Percentiles rank a stretch among this genome's conserved stretches.
phyloP scores from a whole-genome alignment of 768 basidiomycete genomes.

The Paxillus involutus region DNA sequence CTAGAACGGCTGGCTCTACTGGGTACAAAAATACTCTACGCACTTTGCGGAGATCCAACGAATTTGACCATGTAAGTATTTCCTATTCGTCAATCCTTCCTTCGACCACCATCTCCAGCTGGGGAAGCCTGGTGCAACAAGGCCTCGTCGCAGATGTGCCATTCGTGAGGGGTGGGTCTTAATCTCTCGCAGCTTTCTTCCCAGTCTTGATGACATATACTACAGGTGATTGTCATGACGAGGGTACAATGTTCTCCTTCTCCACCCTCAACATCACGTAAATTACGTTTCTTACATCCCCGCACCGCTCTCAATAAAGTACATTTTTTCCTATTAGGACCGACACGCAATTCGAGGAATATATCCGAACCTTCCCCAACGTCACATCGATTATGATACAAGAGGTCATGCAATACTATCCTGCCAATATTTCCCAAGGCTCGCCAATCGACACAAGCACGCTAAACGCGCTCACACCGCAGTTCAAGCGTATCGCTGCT shows the following conservation, averaged over 20 bases:
- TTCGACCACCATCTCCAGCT: too few relatives aligned
- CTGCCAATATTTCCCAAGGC: constrained; percentile 40
- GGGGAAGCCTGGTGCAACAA: too few relatives aligned
- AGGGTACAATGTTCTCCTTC: constrained; percentile 33
- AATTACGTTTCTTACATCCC: constrained; percentile 7
- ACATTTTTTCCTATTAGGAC: constrained; percentile 12
- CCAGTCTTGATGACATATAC: too few relatives aligned
- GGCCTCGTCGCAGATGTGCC: too few relatives aligned
- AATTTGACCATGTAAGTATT: too few relatives aligned
- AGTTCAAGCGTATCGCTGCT: constrained; percentile 52
- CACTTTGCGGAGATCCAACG: too few relatives aligned
- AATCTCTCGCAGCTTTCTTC: too few relatives aligned
- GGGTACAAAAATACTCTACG: too few relatives aligned
- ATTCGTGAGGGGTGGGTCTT: too few relatives aligned
- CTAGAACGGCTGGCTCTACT: too few relatives aligned
- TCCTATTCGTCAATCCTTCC: too few relatives aligned
- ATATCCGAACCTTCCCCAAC: constrained; percentile 30
- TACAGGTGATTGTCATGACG: too few relatives aligned
- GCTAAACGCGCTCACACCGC: constrained; percentile 43
- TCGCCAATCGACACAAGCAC: constrained; percentile 53
- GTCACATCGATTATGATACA: constrained; percentile 22
- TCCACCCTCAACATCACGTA: constrained; percentile 51
- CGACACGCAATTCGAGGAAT: constrained; percentile 26
- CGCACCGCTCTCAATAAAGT: background rate
- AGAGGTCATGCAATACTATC: constrained; percentile 33